Evolutionary conservation across 1,139 yeast genomes (phyloP), one percentile per base, ranked within the genome.

Genomic region (Entelexis paramagnoliae): DNA sequence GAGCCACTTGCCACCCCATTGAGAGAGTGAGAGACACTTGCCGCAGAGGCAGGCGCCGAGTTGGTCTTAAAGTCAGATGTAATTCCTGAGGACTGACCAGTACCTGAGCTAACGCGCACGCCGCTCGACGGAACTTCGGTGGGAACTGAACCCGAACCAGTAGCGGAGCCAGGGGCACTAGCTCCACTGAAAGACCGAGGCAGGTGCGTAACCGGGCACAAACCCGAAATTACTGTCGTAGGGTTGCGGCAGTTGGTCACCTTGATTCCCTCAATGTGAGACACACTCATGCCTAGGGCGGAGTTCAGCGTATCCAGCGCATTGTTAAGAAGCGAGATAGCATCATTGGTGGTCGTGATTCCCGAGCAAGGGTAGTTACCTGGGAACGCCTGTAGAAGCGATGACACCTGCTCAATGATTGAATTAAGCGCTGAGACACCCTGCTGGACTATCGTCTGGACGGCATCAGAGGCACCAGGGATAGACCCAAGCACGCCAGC

Each of bases 311-410:
- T 22, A 3, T 22, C 20, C 20, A 42, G 14, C 4, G 29, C 46
- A 10, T 30, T 16, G 29, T 42, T 42, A 29, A 42, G 11, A n/a
- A 22, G 28, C 8, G 29, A 3, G 8, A 42, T 17, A 1, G 29
- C 19, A 6, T 4, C 9, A 10, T 42, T 42, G 7, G 19, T 17
- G 5, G 26, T 14, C 19, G 36, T 20, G 29, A 42, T 42, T 7
- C 28, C 29, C 3, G 46, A 30, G 16, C 46, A 42, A 14, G 46
- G 38, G 20, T 42, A 42, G 36, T 42, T 42, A 1, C 46, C 46
- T 3, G 46, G 46, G 20, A 20, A 42, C 2, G 8, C 11, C 20
- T 42, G n/a, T 16, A 36, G 26, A 28, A 53, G 54, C 13, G 58
- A 55, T 26, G 47, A 38, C 35, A 32, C 35, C 28, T 51, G 38